A percentile compares a stretch with the other conserved stretches of the same genome.
phyloP scores from a whole-genome alignment of 108 stramenopile genomes.

The Cylindrotheca fusiformis region DNA sequence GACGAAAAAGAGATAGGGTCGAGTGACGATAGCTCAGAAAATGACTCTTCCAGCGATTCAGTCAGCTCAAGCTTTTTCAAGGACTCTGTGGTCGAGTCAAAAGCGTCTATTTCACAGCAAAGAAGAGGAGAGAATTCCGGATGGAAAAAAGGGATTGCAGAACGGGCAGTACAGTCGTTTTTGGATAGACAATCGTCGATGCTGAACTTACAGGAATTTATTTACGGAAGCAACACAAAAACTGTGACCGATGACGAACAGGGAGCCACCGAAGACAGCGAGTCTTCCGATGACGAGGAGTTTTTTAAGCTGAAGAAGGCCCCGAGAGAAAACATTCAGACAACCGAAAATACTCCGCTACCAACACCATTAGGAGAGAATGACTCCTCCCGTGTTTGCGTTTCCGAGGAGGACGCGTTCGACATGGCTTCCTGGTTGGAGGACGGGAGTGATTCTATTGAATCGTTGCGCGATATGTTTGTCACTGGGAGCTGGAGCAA shows the following conservation, averaged over 20 bases:
- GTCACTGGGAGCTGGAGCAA: conserved; percentile 94
- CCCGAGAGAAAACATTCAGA: too few species aligned
- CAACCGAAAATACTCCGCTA: neutral
- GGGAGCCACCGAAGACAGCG: conserved; percentile 42
- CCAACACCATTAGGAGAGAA: conserved; percentile 50
- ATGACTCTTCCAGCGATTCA: too few species aligned
- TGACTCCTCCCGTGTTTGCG: conserved; percentile 55
- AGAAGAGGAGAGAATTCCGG: neutral
- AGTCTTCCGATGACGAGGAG: conserved; percentile 45
- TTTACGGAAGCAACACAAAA: conserved; percentile 72
- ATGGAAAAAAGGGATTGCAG: conserved; percentile 75
- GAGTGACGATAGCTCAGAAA: too few species aligned
- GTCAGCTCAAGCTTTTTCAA: too few species aligned
- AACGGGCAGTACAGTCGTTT: conserved; percentile 65
- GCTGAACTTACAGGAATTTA: conserved; percentile 67
- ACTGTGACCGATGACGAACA: conserved; percentile 42
- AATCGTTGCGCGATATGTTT: conserved; percentile 86
- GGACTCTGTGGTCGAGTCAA: too few species aligned
- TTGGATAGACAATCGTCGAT: conserved; percentile 60
- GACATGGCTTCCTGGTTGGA: conserved; percentile 65
- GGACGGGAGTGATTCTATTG: conserved; percentile 79
- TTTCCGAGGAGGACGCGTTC: conserved; percentile 28
- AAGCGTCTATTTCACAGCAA: too few species aligned
- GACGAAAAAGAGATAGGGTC: too few species aligned
- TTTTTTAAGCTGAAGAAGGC: conserved; percentile 31